Evolutionary conservation across 1,284 basidiomycete genomes (phyloP), one percentile per base, ranked within the genome.

Genomic region (Sporisorium graminicola): DNA sequence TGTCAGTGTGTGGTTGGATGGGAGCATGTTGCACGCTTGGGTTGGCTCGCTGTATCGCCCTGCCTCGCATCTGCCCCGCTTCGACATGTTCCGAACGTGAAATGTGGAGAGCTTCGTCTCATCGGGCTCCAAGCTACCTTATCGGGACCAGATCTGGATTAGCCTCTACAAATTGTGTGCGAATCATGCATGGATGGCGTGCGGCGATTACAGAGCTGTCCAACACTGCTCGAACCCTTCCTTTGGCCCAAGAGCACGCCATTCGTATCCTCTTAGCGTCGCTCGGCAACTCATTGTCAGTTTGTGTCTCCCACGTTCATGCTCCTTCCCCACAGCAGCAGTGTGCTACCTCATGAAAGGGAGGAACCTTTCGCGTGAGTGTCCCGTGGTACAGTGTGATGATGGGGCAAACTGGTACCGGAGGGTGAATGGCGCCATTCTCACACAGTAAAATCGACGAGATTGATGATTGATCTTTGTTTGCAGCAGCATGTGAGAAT

Each of bases 201-300:
- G 63, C 63, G 63, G 37, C 13, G 8, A 3, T 5, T 14, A 4
- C 16, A 2, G 27, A 58, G 50, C 63, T 65, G 63, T 65, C 63
- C 24, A 65, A 53, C 50, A 65, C 46, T 35, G 63, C 63, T 43
- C 14, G 14, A 43, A 18, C 7, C 18, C 16, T 33, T 27, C 1
- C n/a, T 18, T 18, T 33, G 40, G 14, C 18, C 16, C 33, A 14
- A 29, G 22, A 65, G 63, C 63, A 65, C 63, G 63, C 57, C 56
- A 65, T 65, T 29, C 26, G n/a, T n/a, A n/a, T n/a, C 16, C n/a
- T 37, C 33, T 60, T 59, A 59, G 58, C 49, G 58, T 42, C 58
- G 20, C 42, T 59, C 58, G 58, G 37, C 40, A 44, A 29, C 43
- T 22, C 10, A 5, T 5, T 31, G 29, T 31, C 29, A n/a, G n/a